These are phyloP conservation scores for Bipolaris victoriae DNA, from an alignment of 2,329 filamentous ascomycete genomes.

Conservation along the genomic window DNA sequence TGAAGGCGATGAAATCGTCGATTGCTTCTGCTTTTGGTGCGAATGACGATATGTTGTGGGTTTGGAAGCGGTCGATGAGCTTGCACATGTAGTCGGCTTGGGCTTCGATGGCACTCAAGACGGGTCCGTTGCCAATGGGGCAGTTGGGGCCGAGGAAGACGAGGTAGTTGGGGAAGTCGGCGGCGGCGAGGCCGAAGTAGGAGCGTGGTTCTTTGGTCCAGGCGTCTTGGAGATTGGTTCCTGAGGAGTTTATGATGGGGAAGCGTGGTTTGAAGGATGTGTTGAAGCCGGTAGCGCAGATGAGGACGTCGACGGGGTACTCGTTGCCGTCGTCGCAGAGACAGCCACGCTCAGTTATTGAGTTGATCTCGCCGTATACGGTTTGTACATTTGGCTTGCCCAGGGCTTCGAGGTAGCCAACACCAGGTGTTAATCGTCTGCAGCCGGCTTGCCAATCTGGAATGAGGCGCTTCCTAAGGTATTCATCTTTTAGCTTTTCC, in stretches of 20 bases:
- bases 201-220: constrained; percentile 51
- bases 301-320: constrained; percentile 46
- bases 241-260: constrained; percentile 50
- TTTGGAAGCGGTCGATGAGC: constrained; percentile 58
- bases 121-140: constrained; percentile 52
- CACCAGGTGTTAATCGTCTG: constrained; percentile 54
- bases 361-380: constrained; percentile 49
- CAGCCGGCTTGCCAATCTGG: constrained; percentile 49
- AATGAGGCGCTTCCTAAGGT: constrained; percentile 43
- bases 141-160: constrained; percentile 53
- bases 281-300: constrained; percentile 49
- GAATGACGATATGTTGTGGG: constrained; percentile 54
- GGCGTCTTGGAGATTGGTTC: constrained; percentile 52
- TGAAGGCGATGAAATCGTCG: constrained; percentile 58
- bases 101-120: constrained; percentile 54
- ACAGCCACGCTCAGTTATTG: constrained; percentile 49
- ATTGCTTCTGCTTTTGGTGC: constrained; percentile 55
- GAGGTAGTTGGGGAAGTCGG: constrained; percentile 57
- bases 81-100: constrained; percentile 60
- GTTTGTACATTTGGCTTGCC: constrained; percentile 51
- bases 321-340: constrained; percentile 42
- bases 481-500: constrained; percentile 47
- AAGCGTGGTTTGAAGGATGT: constrained; percentile 54
- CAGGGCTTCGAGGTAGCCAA: constrained; percentile 52
- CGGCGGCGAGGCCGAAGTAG: constrained; percentile 56